A percentile compares a stretch with the other conserved stretches of the same genome.
These are phyloP conservation scores for Colletotrichum tanaceti DNA, from an alignment of 2,329 filamentous ascomycete genomes.

Conservation along the genomic window DNA sequence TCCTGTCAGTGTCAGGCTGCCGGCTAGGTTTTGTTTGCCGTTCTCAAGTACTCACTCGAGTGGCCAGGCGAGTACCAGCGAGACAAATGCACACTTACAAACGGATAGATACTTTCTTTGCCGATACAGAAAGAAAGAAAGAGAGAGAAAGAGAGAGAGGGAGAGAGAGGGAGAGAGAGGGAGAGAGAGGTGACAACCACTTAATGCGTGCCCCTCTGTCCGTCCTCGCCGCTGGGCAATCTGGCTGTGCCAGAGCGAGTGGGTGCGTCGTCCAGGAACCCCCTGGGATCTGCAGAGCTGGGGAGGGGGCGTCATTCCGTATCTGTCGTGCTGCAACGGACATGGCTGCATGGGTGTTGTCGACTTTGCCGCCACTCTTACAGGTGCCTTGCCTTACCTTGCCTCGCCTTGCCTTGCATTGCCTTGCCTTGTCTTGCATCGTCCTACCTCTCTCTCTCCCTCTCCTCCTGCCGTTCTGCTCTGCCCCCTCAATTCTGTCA, in stretches of 20 bases:
- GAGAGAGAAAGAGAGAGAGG: too few relatives aligned
- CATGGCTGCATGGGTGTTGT: conserved; percentile 30
- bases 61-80: too few relatives aligned
- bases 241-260: conserved; percentile 8
- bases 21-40: not conserved
- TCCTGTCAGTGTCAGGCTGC: not conserved
- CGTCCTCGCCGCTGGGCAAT: conserved; percentile 11
- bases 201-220: conserved; percentile 11
- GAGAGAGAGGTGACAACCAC: not conserved
- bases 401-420: conserved; percentile 9
- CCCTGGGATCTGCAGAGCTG: conserved; percentile 38
- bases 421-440: conserved; percentile 7
- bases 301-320: conserved; percentile 32
- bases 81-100: not conserved
- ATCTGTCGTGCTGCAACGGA: conserved; percentile 41
- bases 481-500: too few relatives aligned
- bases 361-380: conserved; percentile 34
- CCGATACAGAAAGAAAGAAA: not conserved
- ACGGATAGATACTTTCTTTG: not conserved
- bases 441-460: not conserved
- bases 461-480: not conserved
- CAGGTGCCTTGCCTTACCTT: conserved; percentile 10
- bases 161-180: not conserved
- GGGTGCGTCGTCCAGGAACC: conserved; percentile 30
- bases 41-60: not conserved